Base-by-base conservation (phyloP, 164 flowering plant species). In the Euptelea pleiosperma region DNA sequence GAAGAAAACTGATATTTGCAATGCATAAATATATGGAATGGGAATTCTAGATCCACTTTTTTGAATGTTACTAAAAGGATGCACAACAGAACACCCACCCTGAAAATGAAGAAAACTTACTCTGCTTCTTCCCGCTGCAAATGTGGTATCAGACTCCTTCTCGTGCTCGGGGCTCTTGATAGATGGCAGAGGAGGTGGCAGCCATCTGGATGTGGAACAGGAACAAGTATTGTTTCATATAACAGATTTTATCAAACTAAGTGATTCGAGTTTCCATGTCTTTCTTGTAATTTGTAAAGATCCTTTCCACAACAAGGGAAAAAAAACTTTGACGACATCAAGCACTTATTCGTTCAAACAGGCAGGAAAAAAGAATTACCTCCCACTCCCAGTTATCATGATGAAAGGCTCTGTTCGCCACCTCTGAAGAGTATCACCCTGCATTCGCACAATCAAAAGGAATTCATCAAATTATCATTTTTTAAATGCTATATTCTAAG, bases 341-440 rank as follows among this genome's bases (percentile, higher is more conserved):
- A 4, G 33, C 34, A 48, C 15, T n/a, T 14, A 48, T 4, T 15
- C 31, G 6, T 6, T 48, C 7, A 35, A 42, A n/a, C 15, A 29
- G n/a, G 4, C 1, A n/a, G 52, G 14, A n/a, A 25, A n/a, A n/a
- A 47, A 8, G 56, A 15, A 29, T 69, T 82, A 94, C 99, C 99
- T 89, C 70, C 99, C 98, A 79, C 99, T 91, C 60, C 99, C 99
- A 60, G 97, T 85, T 61, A 94, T 87, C 99, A 94, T 94, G 57
- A 94, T 94, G 65, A 91, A 94, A 71, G 99, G 99, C 67, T 91
- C 99, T 30, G 90, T 91, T 54, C 99, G 72, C 99, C 99, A 94
- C 69, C 99, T 75, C 69, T 87, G 97, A 63, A 94, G 91, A 25
- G 96, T 91, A 75, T 94, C 99, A 48, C 99, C 99, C 99, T 94